Evolutionary conservation across 1,139 yeast species (phyloP), one percentile per base, ranked within the genome.

Genomic region (Geotrichum cucujoidarum): DNA sequence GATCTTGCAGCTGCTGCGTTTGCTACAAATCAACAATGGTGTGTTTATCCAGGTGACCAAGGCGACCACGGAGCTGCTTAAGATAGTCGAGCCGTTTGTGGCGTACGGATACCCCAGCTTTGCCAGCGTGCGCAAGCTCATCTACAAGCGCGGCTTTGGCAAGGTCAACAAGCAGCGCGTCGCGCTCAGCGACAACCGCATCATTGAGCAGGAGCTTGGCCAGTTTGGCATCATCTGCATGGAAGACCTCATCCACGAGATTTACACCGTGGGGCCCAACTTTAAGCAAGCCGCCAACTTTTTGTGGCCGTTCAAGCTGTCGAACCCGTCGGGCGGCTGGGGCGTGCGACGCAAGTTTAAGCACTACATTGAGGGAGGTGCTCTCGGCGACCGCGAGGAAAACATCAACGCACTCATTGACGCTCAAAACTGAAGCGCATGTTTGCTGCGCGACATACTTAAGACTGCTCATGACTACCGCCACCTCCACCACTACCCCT

Each of bases 111-210:
- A 90, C 92, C 98, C 98, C 77, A 86, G 88, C 70, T 80, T 87
- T 72, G 75, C 96, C 60, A 86, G 97, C 74, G 81, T 90, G 70
- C 89, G 97, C 80, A 85, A 89, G 76, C 86, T 92, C 73, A 74
- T 90, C 68, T 92, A 92, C 96, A 92, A 92, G 94, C 90, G 98
- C 81, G 98, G 98, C 75, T 83, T 76, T 90, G 98, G 97, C 78
- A 92, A 92, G 87, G 76, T 92, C 72, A 88, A 89, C 94, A 87
- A 87, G 81, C 98, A 92, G 81, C 88, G 98, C 82, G 78, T 89
- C 67, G 81, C 97, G 66, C 81, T 92, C 67, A 30, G 35, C 13
- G 97, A 92, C 76, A 92, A 92, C 80, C 72, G 95, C 60, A 81
- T 92, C 77, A 80, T 92, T 71, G 98, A 92, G 81, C 89, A 83